phyloP scores from a whole-genome alignment of 1,139 yeast species.

The Kodamaea ohmeri region DNA sequence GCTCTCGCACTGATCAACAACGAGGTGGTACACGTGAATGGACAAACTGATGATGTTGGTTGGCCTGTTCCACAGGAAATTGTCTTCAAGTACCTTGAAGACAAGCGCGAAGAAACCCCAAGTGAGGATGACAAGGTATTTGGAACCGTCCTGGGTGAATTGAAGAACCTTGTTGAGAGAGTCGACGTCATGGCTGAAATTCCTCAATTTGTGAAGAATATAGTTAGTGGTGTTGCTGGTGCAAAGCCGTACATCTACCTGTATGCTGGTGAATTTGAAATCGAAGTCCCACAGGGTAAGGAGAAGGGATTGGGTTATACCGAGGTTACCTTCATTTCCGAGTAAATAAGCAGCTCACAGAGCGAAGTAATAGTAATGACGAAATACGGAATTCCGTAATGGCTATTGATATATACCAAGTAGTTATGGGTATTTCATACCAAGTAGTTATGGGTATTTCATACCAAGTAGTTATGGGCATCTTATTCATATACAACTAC shows the following conservation, averaged over 20 bases:
- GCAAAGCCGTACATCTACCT: conserved; percentile 95
- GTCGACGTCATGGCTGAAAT: conserved; percentile 98
- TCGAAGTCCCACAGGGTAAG: conserved; percentile 36
- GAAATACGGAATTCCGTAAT: not conserved
- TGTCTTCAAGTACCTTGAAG: conserved; percentile 54
- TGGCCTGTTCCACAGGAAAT: conserved; percentile 86
- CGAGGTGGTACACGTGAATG: conserved; percentile 57
- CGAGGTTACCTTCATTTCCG: conserved; percentile 78
- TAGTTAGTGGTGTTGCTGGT: conserved; percentile 93
- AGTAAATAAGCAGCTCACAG: conserved; percentile 18
- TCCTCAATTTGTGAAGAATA: conserved; percentile 88
- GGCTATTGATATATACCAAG: too few species aligned
- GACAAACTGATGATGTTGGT: conserved; percentile 72
- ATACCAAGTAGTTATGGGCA: too few species aligned
- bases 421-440: too few species aligned
- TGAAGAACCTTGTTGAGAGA: conserved; percentile 69
- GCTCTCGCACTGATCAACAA: conserved; percentile 67
- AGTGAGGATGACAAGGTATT: conserved; percentile 27
- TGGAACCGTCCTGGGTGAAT: conserved; percentile 51
- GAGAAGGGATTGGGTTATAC: conserved; percentile 73
- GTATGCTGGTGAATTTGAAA: conserved; percentile 58
- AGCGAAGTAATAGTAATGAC: conserved; percentile 7
- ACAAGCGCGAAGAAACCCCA: conserved; percentile 32
- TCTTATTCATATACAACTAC: too few species aligned
- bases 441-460: too few species aligned